A percentile compares a stretch with the other conserved stretches of the same genome.
phyloP scores from a whole-genome alignment of 1,139 yeast species.

The Kodamaea ohmeri region DNA sequence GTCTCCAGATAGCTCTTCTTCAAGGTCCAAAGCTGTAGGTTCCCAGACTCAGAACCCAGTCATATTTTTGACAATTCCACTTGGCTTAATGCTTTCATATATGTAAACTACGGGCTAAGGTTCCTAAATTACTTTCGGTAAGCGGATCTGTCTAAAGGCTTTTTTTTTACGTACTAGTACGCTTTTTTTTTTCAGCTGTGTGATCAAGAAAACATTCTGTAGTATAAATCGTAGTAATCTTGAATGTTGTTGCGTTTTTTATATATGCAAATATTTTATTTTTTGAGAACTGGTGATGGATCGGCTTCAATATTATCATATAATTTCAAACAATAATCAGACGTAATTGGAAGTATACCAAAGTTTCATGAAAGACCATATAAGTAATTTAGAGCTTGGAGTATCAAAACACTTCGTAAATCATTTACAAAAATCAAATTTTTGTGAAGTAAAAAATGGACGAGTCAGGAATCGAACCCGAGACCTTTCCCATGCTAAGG shows the following conservation, averaged over 20 bases:
- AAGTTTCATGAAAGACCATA: no score
- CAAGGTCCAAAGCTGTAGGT: background rate
- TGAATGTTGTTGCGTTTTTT: no score
- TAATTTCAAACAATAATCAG: no score
- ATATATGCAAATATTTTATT: no score
- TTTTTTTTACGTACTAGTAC: background rate
- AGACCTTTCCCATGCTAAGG: constrained; percentile 89
- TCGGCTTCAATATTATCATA: background rate
- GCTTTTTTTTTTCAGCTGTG: no score
- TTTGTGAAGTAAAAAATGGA: constrained; percentile 60
- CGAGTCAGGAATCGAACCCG: constrained; percentile 91
- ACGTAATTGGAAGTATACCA: no score
- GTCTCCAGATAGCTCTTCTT: background rate
- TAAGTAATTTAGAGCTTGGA: background rate
- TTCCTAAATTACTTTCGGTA: background rate
- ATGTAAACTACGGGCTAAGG: background rate
- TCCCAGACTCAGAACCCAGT: background rate
- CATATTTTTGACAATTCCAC: background rate
- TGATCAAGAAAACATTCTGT: no score
- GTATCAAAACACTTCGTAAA: background rate
- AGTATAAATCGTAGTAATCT: no score
- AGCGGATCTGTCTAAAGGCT: background rate
- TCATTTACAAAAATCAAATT: constrained; percentile 13
- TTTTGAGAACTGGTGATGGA: no score
- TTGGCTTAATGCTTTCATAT: background rate